Evolutionary conservation across 192 early-diverging fungal genomes (phyloP).

Genomic region (Gigaspora rosea): DNA sequence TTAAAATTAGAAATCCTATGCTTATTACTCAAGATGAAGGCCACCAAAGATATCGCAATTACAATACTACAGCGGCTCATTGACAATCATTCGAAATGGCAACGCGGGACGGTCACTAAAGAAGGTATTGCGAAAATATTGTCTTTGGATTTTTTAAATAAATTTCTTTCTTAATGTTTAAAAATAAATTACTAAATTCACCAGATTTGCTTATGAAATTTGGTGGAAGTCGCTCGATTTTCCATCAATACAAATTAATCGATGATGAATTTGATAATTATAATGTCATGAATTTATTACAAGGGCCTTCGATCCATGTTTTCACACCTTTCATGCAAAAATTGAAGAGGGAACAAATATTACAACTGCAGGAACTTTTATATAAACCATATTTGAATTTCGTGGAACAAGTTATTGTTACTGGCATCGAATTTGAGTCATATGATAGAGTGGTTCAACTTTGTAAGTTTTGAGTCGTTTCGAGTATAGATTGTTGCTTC

Average conservation of each 20-base stretch:
- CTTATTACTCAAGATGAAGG: constrained; percentile 11
- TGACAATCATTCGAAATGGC: constrained; percentile 16
- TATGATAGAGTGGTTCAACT: constrained; percentile 26
- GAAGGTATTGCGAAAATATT: constrained; percentile 18
- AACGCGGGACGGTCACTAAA: background rate
- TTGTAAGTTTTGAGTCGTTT: constrained; percentile 14
- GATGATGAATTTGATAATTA: background rate
- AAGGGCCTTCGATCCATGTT: constrained; percentile 21
- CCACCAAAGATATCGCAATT: background rate
- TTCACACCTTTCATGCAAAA: constrained; percentile 23
- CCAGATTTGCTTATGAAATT: constrained; percentile 15
- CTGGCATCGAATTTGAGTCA: constrained; percentile 15
- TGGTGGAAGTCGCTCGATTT: constrained; percentile 24
- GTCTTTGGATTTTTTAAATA: background rate
- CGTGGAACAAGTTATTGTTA: background rate
- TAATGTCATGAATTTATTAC: background rate
- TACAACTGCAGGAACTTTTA: constrained; percentile 9
- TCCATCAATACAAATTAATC: background rate
- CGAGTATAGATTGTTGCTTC: background rate
- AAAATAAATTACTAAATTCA: background rate
- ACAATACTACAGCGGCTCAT: constrained; percentile 1
- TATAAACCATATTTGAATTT: constrained; percentile 24
- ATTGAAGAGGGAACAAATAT: background rate
- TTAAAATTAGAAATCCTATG: constrained; percentile 18
- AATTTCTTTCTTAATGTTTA: background rate